phyloP scores from a whole-genome alignment of 164 flowering plant species.

The Chloranthus sessilifolius region DNA sequence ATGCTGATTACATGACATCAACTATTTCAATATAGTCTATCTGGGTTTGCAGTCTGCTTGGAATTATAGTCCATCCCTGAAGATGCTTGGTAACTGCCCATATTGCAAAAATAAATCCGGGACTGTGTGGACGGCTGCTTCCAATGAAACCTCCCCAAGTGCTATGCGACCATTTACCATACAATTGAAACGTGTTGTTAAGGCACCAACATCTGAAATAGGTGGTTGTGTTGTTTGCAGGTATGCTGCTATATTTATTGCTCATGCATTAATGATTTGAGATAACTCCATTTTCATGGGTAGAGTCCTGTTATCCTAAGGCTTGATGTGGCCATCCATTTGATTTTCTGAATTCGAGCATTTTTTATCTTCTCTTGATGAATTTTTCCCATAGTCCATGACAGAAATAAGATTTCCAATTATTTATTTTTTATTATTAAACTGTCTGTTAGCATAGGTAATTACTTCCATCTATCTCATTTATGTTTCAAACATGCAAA shows the following conservation, averaged over 20 bases:
- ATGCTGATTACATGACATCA: too few species aligned
- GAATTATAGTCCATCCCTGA: constrained; percentile 39
- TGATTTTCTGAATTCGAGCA: not conserved
- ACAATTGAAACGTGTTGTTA: constrained; percentile 58
- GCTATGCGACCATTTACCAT: constrained; percentile 39
- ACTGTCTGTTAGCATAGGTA: too few species aligned
- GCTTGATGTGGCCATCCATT: not conserved
- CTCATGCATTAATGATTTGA: not conserved
- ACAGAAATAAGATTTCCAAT: too few species aligned
- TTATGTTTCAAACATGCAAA: too few species aligned
- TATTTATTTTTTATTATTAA: not conserved
- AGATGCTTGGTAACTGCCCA: constrained; percentile 58
- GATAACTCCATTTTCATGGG: not conserved
- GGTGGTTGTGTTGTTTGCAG: constrained; percentile 96
- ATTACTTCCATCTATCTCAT: too few species aligned
- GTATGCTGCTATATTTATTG: constrained; percentile 25
- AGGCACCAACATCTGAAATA: constrained; percentile 57
- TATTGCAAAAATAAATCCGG: constrained; percentile 50
- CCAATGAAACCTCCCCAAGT: constrained; percentile 27
- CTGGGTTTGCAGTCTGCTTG: constrained; percentile 62
- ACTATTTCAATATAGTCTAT: too few species aligned
- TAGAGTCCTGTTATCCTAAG: not conserved
- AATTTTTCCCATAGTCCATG: too few species aligned
- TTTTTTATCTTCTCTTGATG: too few species aligned
- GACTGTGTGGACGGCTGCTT: constrained; percentile 22